Evolutionary conservation across 1,284 basidiomycete genomes (phyloP).

Genomic region (Apiotrichum brassicae): DNA sequence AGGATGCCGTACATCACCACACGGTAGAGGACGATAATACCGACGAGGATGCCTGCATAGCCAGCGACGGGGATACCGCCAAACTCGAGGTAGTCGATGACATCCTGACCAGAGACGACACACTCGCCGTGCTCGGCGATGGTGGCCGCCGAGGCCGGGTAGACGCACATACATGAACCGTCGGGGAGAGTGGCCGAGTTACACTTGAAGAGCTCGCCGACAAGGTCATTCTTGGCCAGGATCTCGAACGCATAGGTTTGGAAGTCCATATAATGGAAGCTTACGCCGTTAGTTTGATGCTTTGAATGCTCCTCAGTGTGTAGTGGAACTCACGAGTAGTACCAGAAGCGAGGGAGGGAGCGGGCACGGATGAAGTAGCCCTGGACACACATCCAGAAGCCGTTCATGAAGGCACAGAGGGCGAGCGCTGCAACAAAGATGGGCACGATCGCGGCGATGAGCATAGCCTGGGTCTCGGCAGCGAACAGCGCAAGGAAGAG

Average conservation of each 20-base stretch:
- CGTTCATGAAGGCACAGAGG: conserved; percentile 55
- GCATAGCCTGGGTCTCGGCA: conserved; percentile 54
- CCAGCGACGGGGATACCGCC: conserved; percentile 19
- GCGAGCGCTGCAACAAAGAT: conserved; percentile 60
- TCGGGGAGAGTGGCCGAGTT: conserved; percentile 9
- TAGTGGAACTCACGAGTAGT: conserved; percentile 1
- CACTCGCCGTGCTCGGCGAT: conserved; percentile 49
- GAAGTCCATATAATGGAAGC: conserved; percentile 40
- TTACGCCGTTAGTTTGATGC: too few relatives aligned
- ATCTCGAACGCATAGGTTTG: conserved; percentile 49
- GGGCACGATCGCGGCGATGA: conserved; percentile 55
- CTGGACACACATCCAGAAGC: conserved; percentile 56
- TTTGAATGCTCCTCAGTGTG: neutral
- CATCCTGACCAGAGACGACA: conserved; percentile 32
- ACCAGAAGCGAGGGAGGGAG: conserved; percentile 17
- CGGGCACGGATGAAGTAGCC: conserved; percentile 18
- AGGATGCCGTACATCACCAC: conserved; percentile 15
- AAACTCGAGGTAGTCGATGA: conserved; percentile 30
- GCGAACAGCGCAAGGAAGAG: conserved; percentile 56
- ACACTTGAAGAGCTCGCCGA: conserved; percentile 52
- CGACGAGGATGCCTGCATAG: conserved; percentile 40
- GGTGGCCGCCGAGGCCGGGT: conserved; percentile 22
- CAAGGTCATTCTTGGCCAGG: conserved; percentile 52
- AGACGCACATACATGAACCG: conserved; percentile 11
- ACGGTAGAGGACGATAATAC: conserved; percentile 40